Evolutionary conservation across 805 yeast species (phyloP).

Genomic region (Starmerella potacharoeniae): DNA sequence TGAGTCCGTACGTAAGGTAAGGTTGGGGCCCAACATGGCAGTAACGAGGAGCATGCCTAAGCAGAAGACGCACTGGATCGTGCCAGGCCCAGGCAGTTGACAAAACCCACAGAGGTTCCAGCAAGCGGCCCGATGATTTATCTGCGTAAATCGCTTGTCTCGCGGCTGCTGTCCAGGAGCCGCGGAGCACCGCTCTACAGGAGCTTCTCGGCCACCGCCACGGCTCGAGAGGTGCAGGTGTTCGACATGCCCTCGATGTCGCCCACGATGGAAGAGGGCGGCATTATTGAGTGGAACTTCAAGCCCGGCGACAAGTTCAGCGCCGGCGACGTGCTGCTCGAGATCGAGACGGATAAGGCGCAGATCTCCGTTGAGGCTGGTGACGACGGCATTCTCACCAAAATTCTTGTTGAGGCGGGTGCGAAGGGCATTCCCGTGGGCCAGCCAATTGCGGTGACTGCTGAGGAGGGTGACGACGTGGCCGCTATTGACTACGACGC

Average conservation of each 20-base stretch:
- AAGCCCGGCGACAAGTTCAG: slow-evolving; percentile 60
- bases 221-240: slow-evolving; percentile 10
- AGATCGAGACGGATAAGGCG: slow-evolving; percentile 96
- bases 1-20: background rate
- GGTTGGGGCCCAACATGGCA: background rate
- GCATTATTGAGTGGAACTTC: slow-evolving; percentile 78
- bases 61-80: background rate
- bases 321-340: slow-evolving; percentile 92
- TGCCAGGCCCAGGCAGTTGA: background rate
- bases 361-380: slow-evolving; percentile 94
- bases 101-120: background rate
- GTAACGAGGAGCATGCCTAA: slow-evolving; percentile 1
- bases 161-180: background rate
- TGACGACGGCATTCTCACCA: slow-evolving; percentile 84
- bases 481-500: slow-evolving; percentile 49
- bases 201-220: slow-evolving; percentile 1
- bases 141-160: background rate
- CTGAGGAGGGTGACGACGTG: slow-evolving; percentile 81
- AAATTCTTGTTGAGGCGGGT: slow-evolving; percentile 61
- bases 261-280: slow-evolving; percentile 96
- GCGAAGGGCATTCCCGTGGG: slow-evolving; percentile 72
- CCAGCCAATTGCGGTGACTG: slow-evolving; percentile 75
- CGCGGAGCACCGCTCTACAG: background rate
- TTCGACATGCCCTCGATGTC: slow-evolving; percentile 98
- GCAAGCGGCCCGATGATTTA: background rate